These are phyloP conservation scores for Pulchroboletus neoregius DNA, from an alignment of 1,284 basidiomycete genomes.

Conservation along the genomic window DNA sequence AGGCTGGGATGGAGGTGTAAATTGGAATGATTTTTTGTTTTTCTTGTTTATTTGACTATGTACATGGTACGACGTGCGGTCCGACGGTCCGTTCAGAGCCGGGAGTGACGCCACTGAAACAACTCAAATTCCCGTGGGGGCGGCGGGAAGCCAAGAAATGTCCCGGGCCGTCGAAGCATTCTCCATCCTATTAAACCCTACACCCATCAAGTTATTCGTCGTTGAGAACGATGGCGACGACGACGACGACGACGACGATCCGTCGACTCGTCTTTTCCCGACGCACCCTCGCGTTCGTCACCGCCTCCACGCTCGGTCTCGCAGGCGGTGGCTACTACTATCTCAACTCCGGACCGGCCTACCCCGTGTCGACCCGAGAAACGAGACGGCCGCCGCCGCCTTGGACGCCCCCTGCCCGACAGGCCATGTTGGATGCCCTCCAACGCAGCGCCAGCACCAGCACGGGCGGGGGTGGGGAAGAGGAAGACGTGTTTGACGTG, in stretches of 20 bases:
- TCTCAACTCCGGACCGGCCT: constrained; percentile 65
- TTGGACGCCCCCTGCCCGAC: constrained; percentile 71
- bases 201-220: no score
- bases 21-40: neutral
- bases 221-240: neutral
- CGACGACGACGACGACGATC: constrained; percentile 24
- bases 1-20: constrained; percentile 3
- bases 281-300: constrained; percentile 48
- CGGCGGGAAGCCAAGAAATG: no score
- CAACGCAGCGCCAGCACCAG: constrained; percentile 22
- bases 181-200: no score
- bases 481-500: constrained; percentile 65
- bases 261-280: constrained; percentile 49
- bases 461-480: constrained; percentile 1
- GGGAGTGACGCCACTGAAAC: no score
- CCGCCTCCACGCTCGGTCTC: constrained; percentile 48
- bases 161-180: no score
- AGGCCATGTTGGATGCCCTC: constrained; percentile 59
- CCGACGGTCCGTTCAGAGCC: constrained; percentile 8
- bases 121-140: no score
- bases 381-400: constrained; percentile 63
- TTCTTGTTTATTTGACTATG: no score
- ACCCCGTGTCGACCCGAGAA: constrained; percentile 57
- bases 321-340: constrained; percentile 64
- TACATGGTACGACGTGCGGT: neutral